Percentiles rank a stretch among this genome's conserved stretches.
phyloP scores from a whole-genome alignment of 805 yeast genomes.

The Yamadazyma sp. region DNA sequence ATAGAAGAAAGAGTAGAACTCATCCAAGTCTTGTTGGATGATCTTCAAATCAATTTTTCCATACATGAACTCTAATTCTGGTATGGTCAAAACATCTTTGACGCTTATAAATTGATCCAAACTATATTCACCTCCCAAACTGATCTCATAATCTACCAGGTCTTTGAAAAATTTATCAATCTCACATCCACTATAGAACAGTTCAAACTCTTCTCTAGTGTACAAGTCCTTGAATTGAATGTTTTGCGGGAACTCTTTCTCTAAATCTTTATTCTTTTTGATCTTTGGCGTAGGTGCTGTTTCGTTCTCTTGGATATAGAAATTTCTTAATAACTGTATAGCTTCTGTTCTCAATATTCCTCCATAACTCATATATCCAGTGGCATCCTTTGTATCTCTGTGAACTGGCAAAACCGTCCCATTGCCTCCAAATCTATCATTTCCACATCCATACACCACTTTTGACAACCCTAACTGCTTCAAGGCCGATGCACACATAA shows the following conservation, averaged over 20 bases:
- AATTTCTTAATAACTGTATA: constrained; percentile 71
- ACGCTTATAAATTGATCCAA: constrained; percentile 14
- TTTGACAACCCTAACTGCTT: constrained; percentile 71
- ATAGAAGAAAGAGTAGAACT: constrained; percentile 24
- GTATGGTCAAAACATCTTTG: constrained; percentile 11
- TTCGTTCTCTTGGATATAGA: constrained; percentile 81
- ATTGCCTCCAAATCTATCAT: constrained; percentile 95
- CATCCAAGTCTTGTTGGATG: constrained; percentile 17
- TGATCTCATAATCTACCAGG: constrained; percentile 19
- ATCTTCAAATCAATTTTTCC: constrained; percentile 1
- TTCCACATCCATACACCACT: constrained; percentile 89
- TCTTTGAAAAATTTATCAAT: constrained; percentile 18
- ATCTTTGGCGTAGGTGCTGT: constrained; percentile 79
- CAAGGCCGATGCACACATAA: constrained; percentile 94
- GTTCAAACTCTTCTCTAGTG: constrained; percentile 45
- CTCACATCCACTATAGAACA: constrained; percentile 38
- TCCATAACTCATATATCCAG: constrained; percentile 58
- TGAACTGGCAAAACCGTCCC: constrained; percentile 72
- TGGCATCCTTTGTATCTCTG: constrained; percentile 13
- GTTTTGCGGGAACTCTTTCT: constrained; percentile 53
- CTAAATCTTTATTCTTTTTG: constrained; percentile 63
- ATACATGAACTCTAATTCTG: constrained; percentile 8
- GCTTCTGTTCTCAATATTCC: constrained; percentile 83
- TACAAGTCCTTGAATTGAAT: constrained; percentile 57
- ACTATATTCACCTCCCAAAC: constrained; percentile 24